Conservation (phyloP, 192 early-diverging fungal species). For the Backusella luteola region DNA sequence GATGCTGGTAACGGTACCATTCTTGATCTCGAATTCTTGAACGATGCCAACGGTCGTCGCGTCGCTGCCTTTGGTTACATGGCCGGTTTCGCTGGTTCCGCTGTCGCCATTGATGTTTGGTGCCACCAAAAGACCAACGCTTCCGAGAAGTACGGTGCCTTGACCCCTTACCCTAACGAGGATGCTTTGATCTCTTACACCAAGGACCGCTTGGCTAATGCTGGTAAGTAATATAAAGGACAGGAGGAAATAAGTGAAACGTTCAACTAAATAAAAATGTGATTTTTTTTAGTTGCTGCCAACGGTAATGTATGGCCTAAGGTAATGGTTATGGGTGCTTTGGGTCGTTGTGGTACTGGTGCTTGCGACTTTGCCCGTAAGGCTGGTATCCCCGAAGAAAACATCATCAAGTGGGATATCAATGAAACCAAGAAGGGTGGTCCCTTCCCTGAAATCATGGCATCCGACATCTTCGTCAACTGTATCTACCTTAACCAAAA, state of each 20-base stretch:
- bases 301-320: slow-evolving; percentile 67
- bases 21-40: slow-evolving; percentile 94
- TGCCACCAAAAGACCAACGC: slow-evolving; percentile 67
- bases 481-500: slow-evolving; percentile 93
- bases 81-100: slow-evolving; percentile 94
- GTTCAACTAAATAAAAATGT: background rate
- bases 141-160: slow-evolving; percentile 62
- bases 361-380: slow-evolving; percentile 81
- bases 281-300: slow-evolving; percentile 28
- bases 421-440: slow-evolving; percentile 90
- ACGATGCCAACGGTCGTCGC: slow-evolving; percentile 78
- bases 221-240: slow-evolving; percentile 42
- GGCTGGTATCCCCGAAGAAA: slow-evolving; percentile 79
- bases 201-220: slow-evolving; percentile 57
- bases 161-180: slow-evolving; percentile 86
- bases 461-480: slow-evolving; percentile 95
- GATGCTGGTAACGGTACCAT: slow-evolving; percentile 81
- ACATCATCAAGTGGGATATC: slow-evolving; percentile 96
- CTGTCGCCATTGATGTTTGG: slow-evolving; percentile 93
- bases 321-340: slow-evolving; percentile 98
- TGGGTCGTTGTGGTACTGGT: slow-evolving; percentile 93
- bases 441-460: slow-evolving; percentile 88
- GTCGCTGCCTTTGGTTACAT: slow-evolving; percentile 98
- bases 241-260: background rate
- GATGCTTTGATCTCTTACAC: slow-evolving; percentile 71